Base-by-base conservation (phyloP, 495 filamentous ascomycete genomes). In the Penicillium longicatenatum region DNA sequence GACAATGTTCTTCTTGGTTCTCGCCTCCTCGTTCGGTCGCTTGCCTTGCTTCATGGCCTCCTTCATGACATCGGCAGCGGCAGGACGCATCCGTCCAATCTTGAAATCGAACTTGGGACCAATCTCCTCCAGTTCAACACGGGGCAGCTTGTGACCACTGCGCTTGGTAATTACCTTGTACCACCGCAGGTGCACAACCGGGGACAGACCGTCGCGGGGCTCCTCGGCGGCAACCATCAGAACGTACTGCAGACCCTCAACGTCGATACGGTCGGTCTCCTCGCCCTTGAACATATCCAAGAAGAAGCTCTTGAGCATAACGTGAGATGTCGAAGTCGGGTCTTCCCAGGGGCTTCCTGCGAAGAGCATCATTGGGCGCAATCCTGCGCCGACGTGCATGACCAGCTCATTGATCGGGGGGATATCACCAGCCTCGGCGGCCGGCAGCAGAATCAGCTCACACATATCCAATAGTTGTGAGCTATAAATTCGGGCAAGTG, bases 31-130 rank as follows among this genome's bases (percentile, higher is more conserved):
- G 59, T 79, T 89, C 12, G 77, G 77, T 54, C 80, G 80, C 80
- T 85, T 93, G 51, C 90, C 83, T 73, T 86, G 90, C 84, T 87
- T 91, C 85, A 96, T 78, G 37, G 92, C 90, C 77, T 93, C 90
- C 84, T 97, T 98, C 85, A 86, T 78, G 66, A 89, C 80, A 11
- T 83, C 86, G 46, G 82, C 79, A 42, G 96, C 86, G 11, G 94
- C 84, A 69, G 91, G 84, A 67, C 84, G 86, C n/a, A 82, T 73
- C 55, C 94, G 86, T 29, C 94, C 91, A 50, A 97, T 74, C 60
- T 86, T 86, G 78, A 97, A 95, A 73, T 98, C 94, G 69, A 98
- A 91, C 68, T 95, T 85, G 45, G 95, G 93, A 1, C 94, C 94
- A 75, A 96, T 93, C 79, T 96, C 92, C 73, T 97, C 90, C 50